phyloP scores from a whole-genome alignment of 1,284 basidiomycete genomes.

The Thecaphora thlaspeos region DNA sequence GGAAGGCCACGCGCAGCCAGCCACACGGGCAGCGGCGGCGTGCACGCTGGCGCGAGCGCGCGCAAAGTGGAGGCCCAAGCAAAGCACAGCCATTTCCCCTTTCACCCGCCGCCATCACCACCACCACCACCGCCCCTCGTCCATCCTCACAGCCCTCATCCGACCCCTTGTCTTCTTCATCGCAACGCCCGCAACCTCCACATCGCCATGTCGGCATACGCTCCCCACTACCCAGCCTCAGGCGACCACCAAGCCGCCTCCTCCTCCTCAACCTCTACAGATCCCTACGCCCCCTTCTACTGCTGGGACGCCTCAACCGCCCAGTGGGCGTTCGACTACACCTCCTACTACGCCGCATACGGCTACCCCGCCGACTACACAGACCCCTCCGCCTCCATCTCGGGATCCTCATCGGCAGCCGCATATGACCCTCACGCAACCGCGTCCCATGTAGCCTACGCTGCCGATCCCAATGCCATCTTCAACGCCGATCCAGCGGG shows the following conservation, averaged over 20 bases:
- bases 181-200: no score
- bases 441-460: neutral
- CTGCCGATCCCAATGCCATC: conserved; percentile 5
- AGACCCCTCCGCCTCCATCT: neutral
- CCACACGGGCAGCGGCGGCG: no score
- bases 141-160: no score
- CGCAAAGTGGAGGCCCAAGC: no score
- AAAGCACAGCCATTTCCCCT: no score
- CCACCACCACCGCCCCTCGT: no score
- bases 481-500: conserved; percentile 5
- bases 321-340: conserved; percentile 56
- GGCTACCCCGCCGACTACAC: conserved; percentile 36
- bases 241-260: neutral
- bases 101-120: no score
- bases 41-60: no score
- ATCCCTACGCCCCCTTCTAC: conserved; percentile 56
- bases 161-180: no score
- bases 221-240: no score
- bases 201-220: no score
- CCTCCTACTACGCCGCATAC: conserved; percentile 46
- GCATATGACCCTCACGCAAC: conserved; percentile 1
- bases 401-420: neutral
- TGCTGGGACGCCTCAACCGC: conserved; percentile 50
- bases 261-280: conserved; percentile 11
- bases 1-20: no score